Evolutionary conservation across 805 yeast genomes (phyloP).

Genomic region (Brettanomyces sp.): DNA sequence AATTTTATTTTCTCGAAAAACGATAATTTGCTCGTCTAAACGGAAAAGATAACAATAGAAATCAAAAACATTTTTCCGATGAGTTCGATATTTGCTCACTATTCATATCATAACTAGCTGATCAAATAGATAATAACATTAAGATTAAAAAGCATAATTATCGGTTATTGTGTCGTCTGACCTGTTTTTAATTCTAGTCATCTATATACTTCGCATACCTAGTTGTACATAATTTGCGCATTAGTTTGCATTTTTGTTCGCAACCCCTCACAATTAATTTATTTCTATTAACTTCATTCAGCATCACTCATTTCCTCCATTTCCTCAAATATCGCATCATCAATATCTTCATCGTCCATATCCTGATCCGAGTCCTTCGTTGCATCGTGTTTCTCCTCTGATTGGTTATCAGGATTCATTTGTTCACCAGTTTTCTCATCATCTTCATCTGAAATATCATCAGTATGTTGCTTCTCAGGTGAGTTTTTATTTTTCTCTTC

Average conservation of each 20-base stretch:
- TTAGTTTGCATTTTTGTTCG: too few relatives aligned
- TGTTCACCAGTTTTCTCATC: conserved; percentile 50
- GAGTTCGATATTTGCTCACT: too few relatives aligned
- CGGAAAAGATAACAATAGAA: too few relatives aligned
- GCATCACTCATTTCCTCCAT: conserved; percentile 1
- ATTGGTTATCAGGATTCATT: conserved; percentile 43
- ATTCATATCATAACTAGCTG: too few relatives aligned
- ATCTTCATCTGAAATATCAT: conserved; percentile 28
- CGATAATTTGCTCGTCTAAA: too few relatives aligned
- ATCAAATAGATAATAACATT: too few relatives aligned
- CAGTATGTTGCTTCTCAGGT: conserved; percentile 21
- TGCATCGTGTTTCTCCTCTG: conserved; percentile 38
- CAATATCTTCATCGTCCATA: conserved; percentile 21
- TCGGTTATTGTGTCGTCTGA: too few relatives aligned
- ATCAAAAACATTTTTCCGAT: too few relatives aligned
- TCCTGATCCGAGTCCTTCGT: conserved; percentile 32
- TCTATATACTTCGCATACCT: not conserved
- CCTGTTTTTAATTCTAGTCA: not conserved
- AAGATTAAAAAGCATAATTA: too few relatives aligned
- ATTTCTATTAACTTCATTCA: too few relatives aligned
- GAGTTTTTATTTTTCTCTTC: conserved; percentile 13
- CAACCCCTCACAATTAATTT: too few relatives aligned
- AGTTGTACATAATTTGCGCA: conserved; percentile 5
- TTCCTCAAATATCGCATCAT: conserved; percentile 7
- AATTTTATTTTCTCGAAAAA: too few relatives aligned